Conservation (phyloP, 129 eudicot species). For the Artemisia tridentata region DNA sequence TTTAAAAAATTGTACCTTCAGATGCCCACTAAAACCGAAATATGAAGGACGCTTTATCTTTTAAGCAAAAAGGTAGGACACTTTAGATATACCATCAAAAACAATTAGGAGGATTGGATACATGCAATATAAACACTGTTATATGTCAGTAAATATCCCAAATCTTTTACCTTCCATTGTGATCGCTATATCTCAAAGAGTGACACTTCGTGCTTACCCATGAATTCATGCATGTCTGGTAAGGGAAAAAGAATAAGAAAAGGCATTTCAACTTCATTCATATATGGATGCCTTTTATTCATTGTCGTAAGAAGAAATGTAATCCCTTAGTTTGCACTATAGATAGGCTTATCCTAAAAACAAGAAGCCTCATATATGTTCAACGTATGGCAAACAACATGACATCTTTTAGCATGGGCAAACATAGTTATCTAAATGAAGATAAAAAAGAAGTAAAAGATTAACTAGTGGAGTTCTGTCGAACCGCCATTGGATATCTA, state of each 20-base stretch:
- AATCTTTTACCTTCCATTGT: no score
- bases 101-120: no score
- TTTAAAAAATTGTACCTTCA: no score
- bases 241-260: neutral
- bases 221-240: constrained; percentile 1
- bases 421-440: constrained; percentile 18
- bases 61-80: no score
- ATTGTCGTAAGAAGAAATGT: constrained; percentile 1
- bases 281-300: constrained; percentile 11
- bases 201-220: neutral
- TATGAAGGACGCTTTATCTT: no score
- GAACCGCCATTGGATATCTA: neutral
- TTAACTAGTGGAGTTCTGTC: neutral
- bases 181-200: no score
- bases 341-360: constrained; percentile 16
- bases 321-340: constrained; percentile 16
- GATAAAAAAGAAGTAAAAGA: constrained; percentile 13
- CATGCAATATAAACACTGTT: no score
- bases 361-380: constrained; percentile 1
- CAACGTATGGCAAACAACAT: constrained; percentile 7
- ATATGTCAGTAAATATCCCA: no score
- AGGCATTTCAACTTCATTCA: neutral
- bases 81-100: no score
- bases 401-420: constrained; percentile 28
- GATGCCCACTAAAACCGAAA: no score